These are phyloP conservation scores for Botryotinia narcissicola DNA, from an alignment of 2,329 filamentous ascomycete species.

Conservation along the genomic window DNA sequence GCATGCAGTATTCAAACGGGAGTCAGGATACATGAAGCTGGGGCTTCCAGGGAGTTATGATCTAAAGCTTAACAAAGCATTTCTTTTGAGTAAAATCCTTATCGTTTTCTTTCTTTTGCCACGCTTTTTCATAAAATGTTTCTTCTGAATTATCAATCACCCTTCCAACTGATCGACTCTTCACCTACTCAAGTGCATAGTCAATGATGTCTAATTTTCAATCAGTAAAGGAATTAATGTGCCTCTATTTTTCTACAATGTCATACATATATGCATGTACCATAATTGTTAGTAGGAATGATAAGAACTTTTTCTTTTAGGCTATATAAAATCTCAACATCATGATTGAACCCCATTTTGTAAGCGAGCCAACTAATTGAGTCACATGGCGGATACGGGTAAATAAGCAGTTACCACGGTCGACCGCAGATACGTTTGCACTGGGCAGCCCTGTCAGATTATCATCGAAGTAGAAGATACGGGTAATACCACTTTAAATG, in stretches of 20 bases:
- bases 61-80: not conserved
- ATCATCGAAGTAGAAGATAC: not conserved
- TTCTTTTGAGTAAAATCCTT: not conserved
- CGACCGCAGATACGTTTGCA: not conserved
- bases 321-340: not conserved
- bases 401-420: not conserved
- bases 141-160: not conserved
- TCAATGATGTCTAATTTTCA: not conserved
- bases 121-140: not conserved
- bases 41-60: not conserved
- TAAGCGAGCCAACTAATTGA: not conserved
- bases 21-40: not conserved
- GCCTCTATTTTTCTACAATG: not conserved
- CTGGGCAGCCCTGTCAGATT: not conserved
- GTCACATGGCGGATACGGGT: not conserved
- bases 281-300: not conserved
- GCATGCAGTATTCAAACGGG: not conserved
- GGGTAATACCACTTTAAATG: not conserved
- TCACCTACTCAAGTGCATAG: not conserved
- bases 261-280: not conserved
- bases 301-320: not conserved
- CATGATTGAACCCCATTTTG: not conserved
- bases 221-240: too few species aligned
- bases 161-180: too few species aligned
- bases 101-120: not conserved